Conservation (phyloP, 2,329 filamentous ascomycete genomes). For the Cylindrodendrum hubeiense region DNA sequence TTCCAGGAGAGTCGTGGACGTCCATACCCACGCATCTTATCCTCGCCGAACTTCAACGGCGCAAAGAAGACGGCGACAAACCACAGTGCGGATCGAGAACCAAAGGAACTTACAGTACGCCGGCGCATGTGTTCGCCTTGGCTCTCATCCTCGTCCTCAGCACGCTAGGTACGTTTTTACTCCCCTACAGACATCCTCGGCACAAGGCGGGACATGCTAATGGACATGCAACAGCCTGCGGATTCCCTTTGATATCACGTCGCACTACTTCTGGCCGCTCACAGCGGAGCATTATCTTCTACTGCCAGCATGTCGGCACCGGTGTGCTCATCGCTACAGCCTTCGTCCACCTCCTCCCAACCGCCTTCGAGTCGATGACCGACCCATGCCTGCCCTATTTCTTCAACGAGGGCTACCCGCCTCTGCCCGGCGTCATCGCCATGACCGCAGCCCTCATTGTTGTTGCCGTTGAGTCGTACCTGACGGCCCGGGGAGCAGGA, state of each 20-base stretch:
- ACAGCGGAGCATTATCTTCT: slow-evolving; percentile 72
- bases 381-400: slow-evolving; percentile 81
- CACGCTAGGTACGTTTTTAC: slow-evolving; percentile 62
- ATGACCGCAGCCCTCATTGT: slow-evolving; percentile 87
- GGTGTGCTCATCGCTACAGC: slow-evolving; percentile 89
- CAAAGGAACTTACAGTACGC: slow-evolving; percentile 72
- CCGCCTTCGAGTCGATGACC: slow-evolving; percentile 74
- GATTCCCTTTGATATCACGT: slow-evolving; percentile 74
- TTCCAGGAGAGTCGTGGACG: slow-evolving; percentile 54
- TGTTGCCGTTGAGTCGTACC: slow-evolving; percentile 88
- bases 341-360: slow-evolving; percentile 82
- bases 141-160: slow-evolving; percentile 74
- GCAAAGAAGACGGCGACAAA: slow-evolving; percentile 56
- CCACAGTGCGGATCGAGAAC: slow-evolving; percentile 67
- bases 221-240: slow-evolving; percentile 64
- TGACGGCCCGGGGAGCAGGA: slow-evolving; percentile 77
- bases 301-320: slow-evolving; percentile 82
- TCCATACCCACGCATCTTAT: slow-evolving; percentile 65
- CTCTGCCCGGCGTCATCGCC: slow-evolving; percentile 84
- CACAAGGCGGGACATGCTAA: slow-evolving; percentile 3
- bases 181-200: not conserved
- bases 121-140: slow-evolving; percentile 75
- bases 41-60: slow-evolving; percentile 64
- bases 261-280: slow-evolving; percentile 68
- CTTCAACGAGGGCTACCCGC: slow-evolving; percentile 83